These are phyloP conservation scores for Cutaneotrichosporon daszewskae DNA, from an alignment of 1,284 basidiomycete genomes.

Conservation along the genomic window DNA sequence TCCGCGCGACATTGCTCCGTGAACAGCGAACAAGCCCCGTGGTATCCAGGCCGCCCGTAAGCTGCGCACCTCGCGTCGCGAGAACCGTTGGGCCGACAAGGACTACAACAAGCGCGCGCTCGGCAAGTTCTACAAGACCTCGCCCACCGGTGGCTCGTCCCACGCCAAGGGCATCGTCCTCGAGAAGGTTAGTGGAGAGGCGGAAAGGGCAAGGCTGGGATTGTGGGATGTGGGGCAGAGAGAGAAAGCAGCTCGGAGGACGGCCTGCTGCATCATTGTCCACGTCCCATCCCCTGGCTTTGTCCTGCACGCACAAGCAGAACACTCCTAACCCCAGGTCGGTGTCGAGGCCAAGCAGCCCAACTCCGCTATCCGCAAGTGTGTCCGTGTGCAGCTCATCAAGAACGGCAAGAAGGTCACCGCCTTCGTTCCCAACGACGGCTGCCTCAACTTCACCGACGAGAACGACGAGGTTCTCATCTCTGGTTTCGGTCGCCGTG, in stretches of 20 bases:
- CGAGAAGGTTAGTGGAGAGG: conserved; percentile 64
- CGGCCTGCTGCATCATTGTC: neutral
- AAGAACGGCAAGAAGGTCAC: conserved; percentile 99
- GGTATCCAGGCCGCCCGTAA: conserved; percentile 99
- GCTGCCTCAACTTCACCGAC: conserved; percentile 94
- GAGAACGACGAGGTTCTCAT: conserved; percentile 99
- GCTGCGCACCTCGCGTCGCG: conserved; percentile 87
- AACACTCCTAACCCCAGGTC: conserved; percentile 39
- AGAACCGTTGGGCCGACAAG: conserved; percentile 99
- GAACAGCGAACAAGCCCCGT: conserved; percentile 84
- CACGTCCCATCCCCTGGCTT: neutral
- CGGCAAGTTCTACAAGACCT: conserved; percentile 99
- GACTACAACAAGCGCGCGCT: conserved; percentile 99
- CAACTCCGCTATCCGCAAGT: conserved; percentile 99
- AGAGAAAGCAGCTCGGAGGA: neutral
- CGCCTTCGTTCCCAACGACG: conserved; percentile 87
- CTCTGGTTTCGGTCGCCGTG: conserved; percentile 99
- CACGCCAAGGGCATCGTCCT: conserved; percentile 99
- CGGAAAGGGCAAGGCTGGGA: neutral
- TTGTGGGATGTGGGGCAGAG: neutral
- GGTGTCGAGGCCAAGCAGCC: conserved; percentile 69
- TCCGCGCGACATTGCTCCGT: conserved; percentile 2
- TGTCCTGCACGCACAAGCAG: neutral
- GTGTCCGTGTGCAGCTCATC: conserved; percentile 99
- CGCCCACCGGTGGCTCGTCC: conserved; percentile 97